Evolutionary conservation across 2,329 filamentous ascomycete genomes (phyloP).

Genomic region (Calcarisporium arbuscula): DNA sequence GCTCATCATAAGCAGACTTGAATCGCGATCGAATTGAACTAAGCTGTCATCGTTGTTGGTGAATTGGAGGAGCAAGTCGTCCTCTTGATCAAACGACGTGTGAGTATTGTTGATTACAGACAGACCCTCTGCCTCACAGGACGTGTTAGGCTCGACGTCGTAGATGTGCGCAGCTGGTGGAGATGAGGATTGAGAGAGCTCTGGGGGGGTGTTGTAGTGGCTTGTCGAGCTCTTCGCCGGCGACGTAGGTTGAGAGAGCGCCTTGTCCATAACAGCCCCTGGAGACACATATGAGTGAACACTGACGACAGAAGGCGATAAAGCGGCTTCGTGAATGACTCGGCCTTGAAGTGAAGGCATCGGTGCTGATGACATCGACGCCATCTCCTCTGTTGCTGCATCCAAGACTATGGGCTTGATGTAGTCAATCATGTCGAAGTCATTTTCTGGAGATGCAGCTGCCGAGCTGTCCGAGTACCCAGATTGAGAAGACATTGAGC

Average conservation of each 20-base stretch:
- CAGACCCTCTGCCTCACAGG: conserved; percentile 23
- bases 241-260: conserved; percentile 33
- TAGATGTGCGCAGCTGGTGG: conserved; percentile 45
- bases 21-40: conserved; percentile 37
- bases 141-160: conserved; percentile 35
- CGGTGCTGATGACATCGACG: conserved; percentile 39
- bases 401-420: conserved; percentile 37
- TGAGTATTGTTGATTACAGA: conserved; percentile 26
- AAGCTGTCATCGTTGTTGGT: conserved; percentile 38
- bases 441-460: conserved; percentile 45
- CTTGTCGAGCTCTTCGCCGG: conserved; percentile 45
- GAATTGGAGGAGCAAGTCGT: conserved; percentile 37
- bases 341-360: conserved; percentile 27
- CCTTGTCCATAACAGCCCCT: conserved; percentile 33
- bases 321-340: conserved; percentile 25
- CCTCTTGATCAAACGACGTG: too few species aligned
- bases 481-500: conserved; percentile 48
- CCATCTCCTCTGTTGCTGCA: conserved; percentile 20
- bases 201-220: conserved; percentile 52
- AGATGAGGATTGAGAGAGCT: conserved; percentile 55
- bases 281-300: conserved; percentile 42
- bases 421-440: conserved; percentile 41
- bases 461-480: conserved; percentile 52
- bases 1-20: conserved; percentile 42
- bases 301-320: conserved; percentile 34